phyloP scores from a whole-genome alignment of 176 grass and related monocot genomes.

The Oryza longistaminata region DNA sequence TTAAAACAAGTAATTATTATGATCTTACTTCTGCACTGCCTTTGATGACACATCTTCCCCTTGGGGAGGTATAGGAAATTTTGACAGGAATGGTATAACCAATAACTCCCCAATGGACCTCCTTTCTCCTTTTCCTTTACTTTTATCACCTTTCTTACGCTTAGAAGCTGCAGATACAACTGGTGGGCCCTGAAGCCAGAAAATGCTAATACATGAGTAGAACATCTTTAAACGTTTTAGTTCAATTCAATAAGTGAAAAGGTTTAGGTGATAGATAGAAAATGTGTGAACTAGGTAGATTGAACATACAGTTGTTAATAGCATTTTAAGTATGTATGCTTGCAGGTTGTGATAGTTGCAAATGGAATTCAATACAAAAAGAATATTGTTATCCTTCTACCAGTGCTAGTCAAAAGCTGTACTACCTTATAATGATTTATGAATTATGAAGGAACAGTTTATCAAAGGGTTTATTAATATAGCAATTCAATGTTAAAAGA shows the following conservation, averaged over 20 bases:
- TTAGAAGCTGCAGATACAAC: constrained; percentile 66
- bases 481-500: constrained; percentile 17
- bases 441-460: neutral
- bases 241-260: constrained; percentile 16
- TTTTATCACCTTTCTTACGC: constrained; percentile 91
- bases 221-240: neutral
- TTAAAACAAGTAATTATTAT: constrained; percentile 6
- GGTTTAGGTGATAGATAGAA: constrained; percentile 16
- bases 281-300: neutral
- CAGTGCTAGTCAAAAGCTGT: neutral
- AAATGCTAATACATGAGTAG: constrained; percentile 1
- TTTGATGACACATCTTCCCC: constrained; percentile 73
- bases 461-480: neutral
- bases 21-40: constrained; percentile 63
- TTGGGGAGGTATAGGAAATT: constrained; percentile 67
- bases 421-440: neutral
- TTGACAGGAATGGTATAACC: constrained; percentile 88
- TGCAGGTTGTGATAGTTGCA: constrained; percentile 10
- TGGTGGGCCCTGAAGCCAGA: constrained; percentile 71
- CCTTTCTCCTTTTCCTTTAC: constrained; percentile 72
- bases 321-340: constrained; percentile 9
- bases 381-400: too few species aligned
- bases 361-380: neutral
- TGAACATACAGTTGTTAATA: constrained; percentile 16
- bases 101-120: constrained; percentile 84